Base-by-base conservation (phyloP, 768 basidiomycete species). In the Leccinellum luteum region DNA sequence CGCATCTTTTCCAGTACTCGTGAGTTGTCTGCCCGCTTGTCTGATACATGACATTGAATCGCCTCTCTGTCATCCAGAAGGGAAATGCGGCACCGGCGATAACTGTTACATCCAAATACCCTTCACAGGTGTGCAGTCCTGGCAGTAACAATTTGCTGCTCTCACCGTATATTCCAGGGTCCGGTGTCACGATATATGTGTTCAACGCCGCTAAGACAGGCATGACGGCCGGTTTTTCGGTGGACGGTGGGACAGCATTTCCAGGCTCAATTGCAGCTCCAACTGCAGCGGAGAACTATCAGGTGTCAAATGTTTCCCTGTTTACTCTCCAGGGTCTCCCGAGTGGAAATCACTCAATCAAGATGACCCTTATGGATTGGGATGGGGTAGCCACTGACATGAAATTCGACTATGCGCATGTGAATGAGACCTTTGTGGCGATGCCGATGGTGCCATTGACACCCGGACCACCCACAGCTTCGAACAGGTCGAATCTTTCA, bases 341-440 rank as follows among this genome's bases (percentile, higher is more conserved):
- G 27, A 27, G 27, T 27, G 27, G 27, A 27, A 27, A 27, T 27
- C 27, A 27, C 6, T 27, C 27, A 27, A 27, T 27, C 6, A 27
- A 27, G 6, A 66, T 69, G 68, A 62, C 60, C 14, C 15, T 70
- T 3, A 28, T 69, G 41, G 31, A 64, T 47, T 70, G 68, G 67
- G 31, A 53, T 6, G 59, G 54, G 4, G 6, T 3, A 2, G 12
- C n/a, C 21, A 67, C 63, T 15, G 62, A 59, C 17, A 66, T 69
- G 68, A 64, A 68, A 28, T 70, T 70, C 14, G 67, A 69, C 34
- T 68, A 70, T 45, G 69, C 67, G 48, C 35, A 52, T 15, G 30
- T 69, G 23, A 69, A 69, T 14, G 64, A 69, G 51, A 54, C 68
- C 30, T 52, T 65, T 4, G 59, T 65, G 31, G 56, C 54, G 23